These are phyloP conservation scores for Marsdenia floribunda DNA, from an alignment of 257 asterid species.

Conservation along the genomic window DNA sequence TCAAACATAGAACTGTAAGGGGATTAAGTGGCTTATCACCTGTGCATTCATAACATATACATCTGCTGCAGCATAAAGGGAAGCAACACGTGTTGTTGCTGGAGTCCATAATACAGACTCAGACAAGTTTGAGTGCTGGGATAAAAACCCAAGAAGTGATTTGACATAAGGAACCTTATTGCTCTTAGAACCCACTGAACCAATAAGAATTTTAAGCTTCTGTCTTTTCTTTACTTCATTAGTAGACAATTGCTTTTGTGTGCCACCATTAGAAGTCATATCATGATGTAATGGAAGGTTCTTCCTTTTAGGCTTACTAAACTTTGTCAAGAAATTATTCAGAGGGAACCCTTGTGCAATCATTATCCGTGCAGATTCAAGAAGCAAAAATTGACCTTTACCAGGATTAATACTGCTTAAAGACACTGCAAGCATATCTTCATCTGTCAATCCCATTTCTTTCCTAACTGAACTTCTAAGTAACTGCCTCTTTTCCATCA, in stretches of 20 bases:
- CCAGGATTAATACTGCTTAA: constrained; percentile 95
- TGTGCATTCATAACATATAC: constrained; percentile 94
- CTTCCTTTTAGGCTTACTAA: constrained; percentile 8
- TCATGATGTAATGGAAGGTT: constrained; percentile 16
- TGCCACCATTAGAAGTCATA: constrained; percentile 23
- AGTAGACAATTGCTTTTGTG: constrained; percentile 32
- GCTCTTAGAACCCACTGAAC: constrained; percentile 94
- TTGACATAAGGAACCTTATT: constrained; percentile 77
- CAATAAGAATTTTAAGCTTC: constrained; percentile 70
- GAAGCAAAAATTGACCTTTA: constrained; percentile 83
- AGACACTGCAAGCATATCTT: constrained; percentile 69
- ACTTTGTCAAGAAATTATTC: constrained; percentile 21
- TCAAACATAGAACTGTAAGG: background rate
- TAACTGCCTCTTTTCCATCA: constrained; percentile 61
- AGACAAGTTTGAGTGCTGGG: constrained; percentile 58
- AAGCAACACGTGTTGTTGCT: constrained; percentile 86
- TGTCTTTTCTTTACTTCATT: constrained; percentile 23
- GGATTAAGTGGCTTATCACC: constrained; percentile 33
- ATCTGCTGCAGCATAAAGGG: constrained; percentile 95
- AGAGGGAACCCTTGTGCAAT: constrained; percentile 36
- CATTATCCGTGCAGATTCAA: constrained; percentile 66
- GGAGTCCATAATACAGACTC: constrained; percentile 90
- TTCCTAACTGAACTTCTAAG: constrained; percentile 64
- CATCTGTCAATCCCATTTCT: constrained; percentile 81
- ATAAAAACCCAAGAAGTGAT: constrained; percentile 56